Percentiles rank a stretch among this genome's conserved stretches.
Evolutionary conservation across 2,329 filamentous ascomycete genomes (phyloP).

Genomic region (Celoporthe dispersa): DNA sequence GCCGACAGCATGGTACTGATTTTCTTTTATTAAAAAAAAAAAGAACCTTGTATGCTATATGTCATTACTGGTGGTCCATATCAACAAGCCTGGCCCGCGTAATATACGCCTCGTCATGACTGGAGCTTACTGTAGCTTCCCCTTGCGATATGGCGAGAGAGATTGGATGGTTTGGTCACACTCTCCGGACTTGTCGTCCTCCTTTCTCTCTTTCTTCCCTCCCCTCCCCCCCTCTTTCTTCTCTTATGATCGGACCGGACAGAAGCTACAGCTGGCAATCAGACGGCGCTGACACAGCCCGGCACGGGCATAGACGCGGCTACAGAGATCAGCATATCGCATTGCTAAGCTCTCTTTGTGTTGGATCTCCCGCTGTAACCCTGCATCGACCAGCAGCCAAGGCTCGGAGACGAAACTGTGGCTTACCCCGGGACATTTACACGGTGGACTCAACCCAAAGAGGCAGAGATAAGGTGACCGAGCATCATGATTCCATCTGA

Average conservation of each 20-base stretch:
- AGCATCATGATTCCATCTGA: neutral
- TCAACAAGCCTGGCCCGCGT: neutral
- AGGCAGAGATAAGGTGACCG: neutral
- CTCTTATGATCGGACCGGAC: neutral
- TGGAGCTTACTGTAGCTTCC: neutral
- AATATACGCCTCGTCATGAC: neutral
- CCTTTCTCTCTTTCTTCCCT: too few species aligned
- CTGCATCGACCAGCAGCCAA: neutral
- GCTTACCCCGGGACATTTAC: neutral
- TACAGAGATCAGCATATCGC: neutral
- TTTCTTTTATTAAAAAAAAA: too few species aligned
- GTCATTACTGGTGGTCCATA: neutral
- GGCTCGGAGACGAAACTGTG: neutral
- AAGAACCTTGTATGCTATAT: neutral
- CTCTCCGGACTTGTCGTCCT: too few species aligned
- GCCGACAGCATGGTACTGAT: neutral
- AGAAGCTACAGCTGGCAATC: slow-evolving; percentile 2
- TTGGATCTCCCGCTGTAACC: neutral
- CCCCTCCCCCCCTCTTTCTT: too few species aligned
- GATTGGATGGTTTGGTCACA: too few species aligned
- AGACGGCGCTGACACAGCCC: neutral
- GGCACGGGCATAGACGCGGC: neutral
- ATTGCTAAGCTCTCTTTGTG: neutral
- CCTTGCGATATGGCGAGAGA: too few species aligned
- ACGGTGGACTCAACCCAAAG: neutral